Base-by-base conservation (phyloP, 805 yeast species). In the Hanseniaspora jakobsenii region DNA sequence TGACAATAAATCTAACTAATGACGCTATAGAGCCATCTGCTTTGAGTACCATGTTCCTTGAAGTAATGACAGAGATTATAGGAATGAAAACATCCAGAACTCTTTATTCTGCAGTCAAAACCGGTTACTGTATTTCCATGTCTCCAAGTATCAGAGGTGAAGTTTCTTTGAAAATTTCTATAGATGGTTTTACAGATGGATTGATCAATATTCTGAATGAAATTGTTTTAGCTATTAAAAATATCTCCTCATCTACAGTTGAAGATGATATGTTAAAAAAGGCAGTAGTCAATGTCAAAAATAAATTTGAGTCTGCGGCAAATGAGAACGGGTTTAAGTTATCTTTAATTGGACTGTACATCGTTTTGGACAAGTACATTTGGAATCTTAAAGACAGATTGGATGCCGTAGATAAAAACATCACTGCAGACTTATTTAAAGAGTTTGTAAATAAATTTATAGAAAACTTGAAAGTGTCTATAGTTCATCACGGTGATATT, bases 61-160 rank as follows among this genome's bases (percentile, higher is more conserved):
- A 81, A 50, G 54, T 80, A 4, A 47, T 79, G 2, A 64, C 69
- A 8, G 75, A 73, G 38, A 42, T 75, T 3, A 50, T 77, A 3
- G 72, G 68, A 19, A 52, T 56, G 1, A 54, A 57, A 12, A 52
- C 79, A 0, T 57, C 67, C 19, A 55, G 61, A 4, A 48, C 50
- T 4, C 51, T 81, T 1, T 81, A 79, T 53, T 70, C 72, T 1
- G 67, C 77, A 1, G 73, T 76, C 46, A 54, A 66, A n/a, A 47
- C 77, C 8, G 75, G 77, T 1, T 77, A 68, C 52, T 55, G 70
- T 0, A 80, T 80, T 72, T 76, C 72, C 16, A 49, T 80, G 0
- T 62, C 58, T 29, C 72, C 84, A 0, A 73, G 78, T 3, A 48
- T 64, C 12, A 71, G 71, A 50, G 78, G 81, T 4, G 73, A 69